phyloP scores from a whole-genome alignment of 2,329 filamentous ascomycete species.

The Pseudogymnoascus verrucosus region DNA sequence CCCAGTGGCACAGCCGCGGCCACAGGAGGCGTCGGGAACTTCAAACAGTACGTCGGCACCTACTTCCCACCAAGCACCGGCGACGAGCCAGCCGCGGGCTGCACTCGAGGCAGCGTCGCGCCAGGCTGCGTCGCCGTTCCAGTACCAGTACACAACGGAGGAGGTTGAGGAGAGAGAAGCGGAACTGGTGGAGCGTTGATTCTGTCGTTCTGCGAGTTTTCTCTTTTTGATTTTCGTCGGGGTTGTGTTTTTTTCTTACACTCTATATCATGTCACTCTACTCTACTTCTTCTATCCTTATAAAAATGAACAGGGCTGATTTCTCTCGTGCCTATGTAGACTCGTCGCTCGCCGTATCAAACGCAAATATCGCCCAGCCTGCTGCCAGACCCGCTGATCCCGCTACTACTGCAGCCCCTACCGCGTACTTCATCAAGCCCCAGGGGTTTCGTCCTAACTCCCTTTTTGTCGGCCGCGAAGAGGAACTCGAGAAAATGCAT shows the following conservation, averaged over 20 bases:
- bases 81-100: background rate
- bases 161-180: slow-evolving; percentile 23
- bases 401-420: slow-evolving; percentile 12
- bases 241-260: background rate
- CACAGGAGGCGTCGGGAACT: background rate
- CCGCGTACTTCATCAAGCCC: slow-evolving; percentile 37
- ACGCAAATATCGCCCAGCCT: slow-evolving; percentile 21
- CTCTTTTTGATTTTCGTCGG: background rate
- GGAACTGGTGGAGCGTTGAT: slow-evolving; percentile 17
- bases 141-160: slow-evolving; percentile 5
- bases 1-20: background rate
- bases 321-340: slow-evolving; percentile 25
- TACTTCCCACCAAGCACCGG: background rate
- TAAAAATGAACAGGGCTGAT: slow-evolving; percentile 24
- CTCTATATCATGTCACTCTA: background rate
- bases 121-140: background rate
- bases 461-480: slow-evolving; percentile 52
- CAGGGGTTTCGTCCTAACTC: slow-evolving; percentile 55
- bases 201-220: slow-evolving; percentile 1
- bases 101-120: slow-evolving; percentile 18
- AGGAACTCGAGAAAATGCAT: slow-evolving; percentile 51
- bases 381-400: slow-evolving; percentile 6
- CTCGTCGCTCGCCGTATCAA: slow-evolving; percentile 22
- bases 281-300: slow-evolving; percentile 10
- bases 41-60: background rate